Base-by-base conservation (phyloP, 768 basidiomycete species). In the Cystobasidium onofrii region DNA sequence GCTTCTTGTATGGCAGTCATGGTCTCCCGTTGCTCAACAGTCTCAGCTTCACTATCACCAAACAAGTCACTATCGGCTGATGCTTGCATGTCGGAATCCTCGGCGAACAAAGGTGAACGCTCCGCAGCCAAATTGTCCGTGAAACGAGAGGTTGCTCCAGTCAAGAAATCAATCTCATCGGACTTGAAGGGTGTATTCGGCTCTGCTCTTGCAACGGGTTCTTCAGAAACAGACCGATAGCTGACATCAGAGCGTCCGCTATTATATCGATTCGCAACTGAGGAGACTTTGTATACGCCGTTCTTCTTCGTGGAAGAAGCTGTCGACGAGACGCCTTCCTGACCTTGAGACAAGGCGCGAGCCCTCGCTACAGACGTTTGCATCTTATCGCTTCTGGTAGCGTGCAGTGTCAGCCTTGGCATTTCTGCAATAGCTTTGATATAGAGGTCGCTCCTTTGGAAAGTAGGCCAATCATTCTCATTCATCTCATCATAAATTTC, bases 1-100 rank as follows among this genome's bases (percentile, higher is more conserved):
- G 96, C 96, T 9, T 93, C 93, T 78, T 93, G 92, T 23, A 98
- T 96, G 1, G 95, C 94, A 78, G 93, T 92, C 87, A 98, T 96
- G 44, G 92, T 85, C 76, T 89, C 85, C 64, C 89, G 86, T 80
- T 95, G 83, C 20, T 82, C 89, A 60, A 86, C 87, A 61, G 87
- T 85, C 60, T 88, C 83, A 6, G 78, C 75, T 33, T 76, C 74
- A 9, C 57, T 20, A 50, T 50, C 76, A 13, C 63, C 74, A 7
- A 33, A 33, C 18, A 33, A 50, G 20, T 52, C 36, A 29, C 54
- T 70, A 36, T 73, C 73, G n/a, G 55, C 31, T 17, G 44, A 15
- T 17, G 27, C n/a, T 3, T 25, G 27, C 36, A 39, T 44, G 12
- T 23, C 25, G 0, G n/a, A 44, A 0, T 70, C 76, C 13, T 75